A percentile compares a stretch with the other conserved stretches of the same genome.
Evolutionary conservation across 345 rosid genomes (phyloP).

Genomic region (Gynandropsis gynandra): DNA sequence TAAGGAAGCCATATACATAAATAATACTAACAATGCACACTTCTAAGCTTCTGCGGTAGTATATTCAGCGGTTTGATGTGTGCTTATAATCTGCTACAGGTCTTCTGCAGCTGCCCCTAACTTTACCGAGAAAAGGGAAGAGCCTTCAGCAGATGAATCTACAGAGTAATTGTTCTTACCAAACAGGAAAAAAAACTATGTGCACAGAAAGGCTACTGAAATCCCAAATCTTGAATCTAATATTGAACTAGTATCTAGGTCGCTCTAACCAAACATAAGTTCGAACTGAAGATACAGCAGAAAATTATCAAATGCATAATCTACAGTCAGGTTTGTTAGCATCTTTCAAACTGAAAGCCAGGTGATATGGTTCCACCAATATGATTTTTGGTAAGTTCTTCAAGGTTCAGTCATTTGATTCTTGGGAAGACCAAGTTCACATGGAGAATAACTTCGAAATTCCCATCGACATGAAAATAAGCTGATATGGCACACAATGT

Average conservation of each 20-base stretch:
- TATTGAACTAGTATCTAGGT: too few species aligned
- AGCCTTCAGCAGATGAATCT: conserved; percentile 6
- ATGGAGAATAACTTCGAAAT: conserved; percentile 13
- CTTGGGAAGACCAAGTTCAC: neutral
- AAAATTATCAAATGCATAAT: too few species aligned
- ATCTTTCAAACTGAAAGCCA: too few species aligned
- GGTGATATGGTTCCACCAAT: neutral
- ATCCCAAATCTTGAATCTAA: too few species aligned
- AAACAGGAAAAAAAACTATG: too few species aligned
- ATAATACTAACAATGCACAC: too few species aligned
- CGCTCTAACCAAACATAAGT: too few species aligned
- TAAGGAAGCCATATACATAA: conserved; percentile 1
- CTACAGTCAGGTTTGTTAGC: too few species aligned
- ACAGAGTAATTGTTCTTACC: conserved; percentile 1
- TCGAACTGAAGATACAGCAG: too few species aligned
- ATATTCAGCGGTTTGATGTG: conserved; percentile 4
- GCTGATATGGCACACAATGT: neutral
- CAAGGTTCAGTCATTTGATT: neutral
- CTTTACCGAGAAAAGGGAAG: conserved; percentile 7
- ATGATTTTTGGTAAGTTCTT: conserved; percentile 12
- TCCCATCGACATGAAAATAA: conserved; percentile 15
- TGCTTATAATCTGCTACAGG: neutral
- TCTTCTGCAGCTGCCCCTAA: conserved; percentile 2
- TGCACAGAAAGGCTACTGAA: too few species aligned
- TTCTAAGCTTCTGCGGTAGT: neutral